phyloP scores from a whole-genome alignment of 2,329 filamentous ascomycete species.

The Emmonsia crescens region DNA sequence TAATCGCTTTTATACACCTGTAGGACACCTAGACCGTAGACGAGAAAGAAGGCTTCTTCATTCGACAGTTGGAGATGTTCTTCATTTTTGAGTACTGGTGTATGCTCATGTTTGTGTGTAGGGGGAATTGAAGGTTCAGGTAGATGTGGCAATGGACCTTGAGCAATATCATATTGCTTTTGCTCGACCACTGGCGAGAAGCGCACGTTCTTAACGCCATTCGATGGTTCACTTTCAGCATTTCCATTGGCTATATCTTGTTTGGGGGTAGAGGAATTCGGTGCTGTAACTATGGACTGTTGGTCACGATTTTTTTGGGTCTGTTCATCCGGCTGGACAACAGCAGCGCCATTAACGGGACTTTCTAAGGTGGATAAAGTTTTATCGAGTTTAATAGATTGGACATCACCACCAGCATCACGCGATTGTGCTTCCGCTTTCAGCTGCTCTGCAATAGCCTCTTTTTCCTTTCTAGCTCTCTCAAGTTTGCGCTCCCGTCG shows the following conservation, averaged over 20 bases:
- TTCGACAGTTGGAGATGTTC: constrained; percentile 88
- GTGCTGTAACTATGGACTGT: constrained; percentile 10
- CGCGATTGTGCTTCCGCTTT: constrained; percentile 40
- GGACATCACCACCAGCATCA: neutral
- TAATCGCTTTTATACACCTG: constrained; percentile 39
- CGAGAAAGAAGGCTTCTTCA: constrained; percentile 86
- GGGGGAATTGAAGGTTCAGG: constrained; percentile 12
- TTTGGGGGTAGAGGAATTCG: constrained; percentile 9
- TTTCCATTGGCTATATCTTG: constrained; percentile 5
- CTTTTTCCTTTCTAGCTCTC: constrained; percentile 74
- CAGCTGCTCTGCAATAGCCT: constrained; percentile 65
- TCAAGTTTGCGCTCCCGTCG: constrained; percentile 81
- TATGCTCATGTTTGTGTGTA: constrained; percentile 20
- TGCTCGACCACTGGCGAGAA: constrained; percentile 59
- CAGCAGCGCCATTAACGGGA: neutral
- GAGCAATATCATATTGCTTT: constrained; percentile 42
- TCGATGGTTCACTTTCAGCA: constrained; percentile 9
- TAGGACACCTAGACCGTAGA: constrained; percentile 67
- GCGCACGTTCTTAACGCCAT: constrained; percentile 50
- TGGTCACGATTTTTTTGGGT: neutral
- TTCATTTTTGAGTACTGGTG: constrained; percentile 36
- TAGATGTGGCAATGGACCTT: neutral
- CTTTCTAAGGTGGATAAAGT: neutral
- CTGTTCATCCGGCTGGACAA: neutral
- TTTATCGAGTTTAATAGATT: neutral